Base-by-base conservation (phyloP, 2,329 filamentous ascomycete genomes). In the Pestalotiopsis sp. region DNA sequence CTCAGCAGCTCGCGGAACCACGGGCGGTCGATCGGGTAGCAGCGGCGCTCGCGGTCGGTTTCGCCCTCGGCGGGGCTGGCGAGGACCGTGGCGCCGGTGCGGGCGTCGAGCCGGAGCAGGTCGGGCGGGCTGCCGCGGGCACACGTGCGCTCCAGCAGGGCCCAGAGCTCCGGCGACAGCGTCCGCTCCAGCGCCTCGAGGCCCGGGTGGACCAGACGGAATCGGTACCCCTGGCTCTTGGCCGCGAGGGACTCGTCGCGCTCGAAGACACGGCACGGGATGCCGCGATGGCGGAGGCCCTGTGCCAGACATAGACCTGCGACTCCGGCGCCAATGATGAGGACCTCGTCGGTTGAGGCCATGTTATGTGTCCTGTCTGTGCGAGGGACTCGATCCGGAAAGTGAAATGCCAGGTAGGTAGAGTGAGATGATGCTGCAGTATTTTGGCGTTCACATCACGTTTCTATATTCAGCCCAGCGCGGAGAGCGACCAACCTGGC, bases 191-290 rank as follows among this genome's bases (percentile, higher is more conserved):
- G 67, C 0, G 72, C 73, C 14, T 69, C 64, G 7, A 71, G 70
- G 2, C 77, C 77, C 12, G 75, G 72, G 27, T 25, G 69, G 17
- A 52, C 72, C 14, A 81, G 71, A 4, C 75, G 73, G 1, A 83
- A 70, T 20, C 81, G 76, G 68, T 82, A 83, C 2, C 81, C 82
- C 70, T 83, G 80, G 0, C 78, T 56, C n/a, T 68, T 60, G 36
- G 76, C 75, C 38, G 75, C 68, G 38, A 73, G 70, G 20, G 70
- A 73, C 9, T 72, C 70, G 66, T 81, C 78, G 65, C 75, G 73
- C 67, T 82, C 80, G 65, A 80, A 82, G 49, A 82, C 69, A 23
- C 73, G 74, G 70, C 81, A 81, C 4, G 79, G 75, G 39, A 80
- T 77, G 25, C 74, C 70, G 57, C 74, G 72, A 49, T 78, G 77